A percentile compares a stretch with the other conserved stretches of the same genome.
Conservation (phyloP, 2,329 filamentous ascomycete species). For the Trichoderma harzianum region DNA sequence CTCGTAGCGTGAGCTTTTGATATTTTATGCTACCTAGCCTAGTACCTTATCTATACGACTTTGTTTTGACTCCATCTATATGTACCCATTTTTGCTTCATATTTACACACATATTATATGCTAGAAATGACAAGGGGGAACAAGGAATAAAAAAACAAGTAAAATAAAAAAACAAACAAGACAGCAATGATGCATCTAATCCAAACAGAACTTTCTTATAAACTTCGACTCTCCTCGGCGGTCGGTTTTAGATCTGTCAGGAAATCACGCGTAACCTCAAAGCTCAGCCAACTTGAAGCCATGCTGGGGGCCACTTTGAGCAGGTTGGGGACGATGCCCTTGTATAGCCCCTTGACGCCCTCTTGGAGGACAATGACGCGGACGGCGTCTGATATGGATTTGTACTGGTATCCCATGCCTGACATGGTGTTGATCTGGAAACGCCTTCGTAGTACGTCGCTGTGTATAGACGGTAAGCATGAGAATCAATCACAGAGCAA, state of each 20-base stretch:
- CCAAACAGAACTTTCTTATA: constrained; percentile 1
- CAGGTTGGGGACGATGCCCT: constrained; percentile 91
- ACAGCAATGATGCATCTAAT: background rate
- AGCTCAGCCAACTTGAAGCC: constrained; percentile 97
- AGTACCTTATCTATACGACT: background rate
- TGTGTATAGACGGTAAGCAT: constrained; percentile 35
- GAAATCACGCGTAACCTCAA: constrained; percentile 88
- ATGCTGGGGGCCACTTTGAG: constrained; percentile 98
- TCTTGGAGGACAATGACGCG: constrained; percentile 78
- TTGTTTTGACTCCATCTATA: constrained; percentile 4
- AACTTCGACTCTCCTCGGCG: background rate
- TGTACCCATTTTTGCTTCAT: constrained; percentile 8
- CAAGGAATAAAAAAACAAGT: background rate
- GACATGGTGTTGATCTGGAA: constrained; percentile 99
- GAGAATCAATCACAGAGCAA: background rate
- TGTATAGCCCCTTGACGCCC: constrained; percentile 83
- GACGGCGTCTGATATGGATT: constrained; percentile 78
- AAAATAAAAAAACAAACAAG: background rate
- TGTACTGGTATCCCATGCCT: constrained; percentile 96
- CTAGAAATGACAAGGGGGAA: background rate
- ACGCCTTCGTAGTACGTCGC: constrained; percentile 84
- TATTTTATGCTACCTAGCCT: constrained; percentile 4
- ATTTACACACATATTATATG: constrained; percentile 4
- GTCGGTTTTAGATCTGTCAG: constrained; percentile 57
- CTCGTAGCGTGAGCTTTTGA: constrained; percentile 6